Evolutionary conservation across 2,329 filamentous ascomycete species (phyloP).

Genomic region (Orbilia blumenaviensis): DNA sequence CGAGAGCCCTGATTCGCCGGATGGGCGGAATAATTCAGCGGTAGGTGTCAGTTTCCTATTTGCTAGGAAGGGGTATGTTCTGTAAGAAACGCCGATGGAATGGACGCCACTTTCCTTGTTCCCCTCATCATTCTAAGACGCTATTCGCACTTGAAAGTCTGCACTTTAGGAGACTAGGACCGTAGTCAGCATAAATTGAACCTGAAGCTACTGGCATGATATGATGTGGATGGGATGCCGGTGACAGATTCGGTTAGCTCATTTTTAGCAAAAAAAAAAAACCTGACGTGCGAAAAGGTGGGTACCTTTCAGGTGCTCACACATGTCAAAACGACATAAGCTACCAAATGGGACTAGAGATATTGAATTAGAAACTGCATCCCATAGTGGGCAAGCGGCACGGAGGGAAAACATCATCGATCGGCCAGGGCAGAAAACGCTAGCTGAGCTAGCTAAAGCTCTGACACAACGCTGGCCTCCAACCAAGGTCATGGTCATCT

Average conservation of each 20-base stretch:
- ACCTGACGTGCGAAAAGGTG: constrained; percentile 42
- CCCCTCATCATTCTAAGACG: neutral
- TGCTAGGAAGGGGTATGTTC: constrained; percentile 22
- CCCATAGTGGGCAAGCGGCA: constrained; percentile 52
- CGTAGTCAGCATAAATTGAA: constrained; percentile 11
- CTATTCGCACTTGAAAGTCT: constrained; percentile 28
- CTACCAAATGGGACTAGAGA: constrained; percentile 49
- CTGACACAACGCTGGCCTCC: constrained; percentile 28
- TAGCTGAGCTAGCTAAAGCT: constrained; percentile 51
- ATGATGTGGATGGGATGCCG: constrained; percentile 29
- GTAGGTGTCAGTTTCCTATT: constrained; percentile 53
- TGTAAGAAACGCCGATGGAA: constrained; percentile 13
- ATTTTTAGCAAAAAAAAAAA: constrained; percentile 35
- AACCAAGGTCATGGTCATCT: constrained; percentile 54
- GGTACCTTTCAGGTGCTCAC: constrained; percentile 47
- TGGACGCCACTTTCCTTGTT: constrained; percentile 40
- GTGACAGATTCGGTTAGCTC: constrained; percentile 47
- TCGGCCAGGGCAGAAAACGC: constrained; percentile 48
- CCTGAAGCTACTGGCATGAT: constrained; percentile 2
- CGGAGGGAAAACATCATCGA: constrained; percentile 53
- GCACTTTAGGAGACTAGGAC: neutral
- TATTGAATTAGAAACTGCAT: constrained; percentile 54
- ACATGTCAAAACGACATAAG: constrained; percentile 51
- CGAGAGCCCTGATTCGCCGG: constrained; percentile 47
- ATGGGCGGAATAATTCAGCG: constrained; percentile 51